Conservation (phyloP, 2,329 filamentous ascomycete species). For the Cordyceps sp. region DNA sequence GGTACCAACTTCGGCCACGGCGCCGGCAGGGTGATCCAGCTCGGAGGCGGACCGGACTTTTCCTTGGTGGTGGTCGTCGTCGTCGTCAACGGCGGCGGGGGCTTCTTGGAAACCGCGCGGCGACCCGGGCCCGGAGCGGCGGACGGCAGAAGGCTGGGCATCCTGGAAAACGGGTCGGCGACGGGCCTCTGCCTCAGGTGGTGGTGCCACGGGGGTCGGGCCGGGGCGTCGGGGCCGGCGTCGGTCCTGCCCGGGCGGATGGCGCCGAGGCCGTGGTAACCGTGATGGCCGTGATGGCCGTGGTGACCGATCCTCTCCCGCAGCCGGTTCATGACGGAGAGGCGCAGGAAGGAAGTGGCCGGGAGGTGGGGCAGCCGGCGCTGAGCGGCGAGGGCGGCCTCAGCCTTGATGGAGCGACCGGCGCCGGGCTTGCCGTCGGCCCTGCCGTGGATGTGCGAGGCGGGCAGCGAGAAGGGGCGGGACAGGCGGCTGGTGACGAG, state of each 20-base stretch:
- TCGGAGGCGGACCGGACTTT: neutral
- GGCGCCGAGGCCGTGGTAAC: too few species aligned
- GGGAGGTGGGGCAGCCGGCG: slow-evolving; percentile 25
- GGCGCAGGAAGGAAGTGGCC: slow-evolving; percentile 39
- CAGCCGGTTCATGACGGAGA: slow-evolving; percentile 48
- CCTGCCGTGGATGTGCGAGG: slow-evolving; percentile 46
- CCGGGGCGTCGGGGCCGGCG: too few species aligned
- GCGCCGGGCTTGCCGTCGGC: slow-evolving; percentile 19
- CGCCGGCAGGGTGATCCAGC: neutral
- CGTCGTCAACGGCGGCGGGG: too few species aligned
- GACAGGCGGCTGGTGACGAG: slow-evolving; percentile 57
- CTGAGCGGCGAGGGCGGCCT: slow-evolving; percentile 13
- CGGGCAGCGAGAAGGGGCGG: slow-evolving; percentile 50
- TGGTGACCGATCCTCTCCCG: slow-evolving; percentile 27
- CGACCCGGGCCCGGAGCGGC: too few species aligned
- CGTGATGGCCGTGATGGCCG: too few species aligned
- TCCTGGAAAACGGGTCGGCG: too few species aligned
- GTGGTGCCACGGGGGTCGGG: too few species aligned
- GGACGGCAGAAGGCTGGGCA: too few species aligned
- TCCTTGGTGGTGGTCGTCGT: neutral
- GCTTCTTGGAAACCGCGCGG: too few species aligned
- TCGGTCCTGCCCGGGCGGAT: neutral
- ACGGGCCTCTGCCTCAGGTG: too few species aligned
- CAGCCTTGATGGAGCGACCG: slow-evolving; percentile 18
- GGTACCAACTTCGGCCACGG: neutral